phyloP scores from a whole-genome alignment of 2,329 filamentous ascomycete genomes.

The Paecilomyces variotii region DNA sequence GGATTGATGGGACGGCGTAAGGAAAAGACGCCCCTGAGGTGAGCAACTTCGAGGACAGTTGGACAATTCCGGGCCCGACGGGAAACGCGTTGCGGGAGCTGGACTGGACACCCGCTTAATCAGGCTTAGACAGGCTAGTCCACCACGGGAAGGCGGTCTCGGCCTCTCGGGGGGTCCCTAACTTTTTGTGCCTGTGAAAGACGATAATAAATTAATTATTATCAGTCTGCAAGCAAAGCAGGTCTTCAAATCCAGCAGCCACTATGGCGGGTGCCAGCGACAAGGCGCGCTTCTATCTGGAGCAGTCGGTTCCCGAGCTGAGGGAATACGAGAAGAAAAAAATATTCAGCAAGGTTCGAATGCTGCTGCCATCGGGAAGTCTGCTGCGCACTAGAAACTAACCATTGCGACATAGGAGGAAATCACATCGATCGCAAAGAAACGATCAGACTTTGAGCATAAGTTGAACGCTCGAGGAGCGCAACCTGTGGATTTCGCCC shows the following conservation, averaged over 20 bases:
- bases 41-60: neutral
- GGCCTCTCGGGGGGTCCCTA: constrained; percentile 19
- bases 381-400: neutral
- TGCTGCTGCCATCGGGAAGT: constrained; percentile 1
- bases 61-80: neutral
- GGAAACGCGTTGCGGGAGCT: constrained; percentile 9
- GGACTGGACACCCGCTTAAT: constrained; percentile 10
- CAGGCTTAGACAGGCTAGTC: constrained; percentile 7
- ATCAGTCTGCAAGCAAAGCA: constrained; percentile 2
- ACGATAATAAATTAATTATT: neutral
- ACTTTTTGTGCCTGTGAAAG: constrained; percentile 18
- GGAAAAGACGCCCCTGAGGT: neutral
- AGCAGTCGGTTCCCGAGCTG: constrained; percentile 84
- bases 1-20: neutral
- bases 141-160: neutral
- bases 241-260: constrained; percentile 8
- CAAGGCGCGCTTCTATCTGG: constrained; percentile 90
- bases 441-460: constrained; percentile 90
- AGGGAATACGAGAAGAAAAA: constrained; percentile 87
- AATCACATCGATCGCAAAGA: constrained; percentile 79
- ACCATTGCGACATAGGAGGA: constrained; percentile 57
- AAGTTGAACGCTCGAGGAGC: constrained; percentile 75
- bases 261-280: constrained; percentile 77
- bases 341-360: constrained; percentile 68
- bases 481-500: constrained; percentile 68